These are phyloP conservation scores for Coniochaeta pulveracea DNA, from an alignment of 2,329 filamentous ascomycete species.

Conservation along the genomic window DNA sequence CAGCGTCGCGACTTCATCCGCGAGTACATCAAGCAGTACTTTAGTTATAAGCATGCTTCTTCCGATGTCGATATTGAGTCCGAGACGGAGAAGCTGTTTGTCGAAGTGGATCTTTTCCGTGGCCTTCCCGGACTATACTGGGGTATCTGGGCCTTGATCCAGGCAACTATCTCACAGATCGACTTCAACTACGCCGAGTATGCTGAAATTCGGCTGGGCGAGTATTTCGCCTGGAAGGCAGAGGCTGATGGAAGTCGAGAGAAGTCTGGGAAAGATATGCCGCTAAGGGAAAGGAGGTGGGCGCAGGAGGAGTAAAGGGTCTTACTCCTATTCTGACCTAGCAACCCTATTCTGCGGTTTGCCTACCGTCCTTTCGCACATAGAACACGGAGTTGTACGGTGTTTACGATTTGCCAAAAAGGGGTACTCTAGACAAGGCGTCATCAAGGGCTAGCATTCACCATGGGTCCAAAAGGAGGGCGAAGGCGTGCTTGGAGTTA, in stretches of 20 bases:
- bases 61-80: slow-evolving; percentile 8
- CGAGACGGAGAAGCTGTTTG: slow-evolving; percentile 58
- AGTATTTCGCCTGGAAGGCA: slow-evolving; percentile 88
- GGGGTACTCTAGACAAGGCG: background rate
- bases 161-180: slow-evolving; percentile 87
- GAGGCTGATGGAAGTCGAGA: slow-evolving; percentile 54
- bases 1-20: slow-evolving; percentile 71
- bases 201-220: slow-evolving; percentile 72
- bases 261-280: slow-evolving; percentile 43
- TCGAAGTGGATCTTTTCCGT: slow-evolving; percentile 77
- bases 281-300: slow-evolving; percentile 74
- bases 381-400: slow-evolving; percentile 1
- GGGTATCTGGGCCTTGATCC: slow-evolving; percentile 94
- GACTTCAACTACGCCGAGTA: slow-evolving; percentile 95
- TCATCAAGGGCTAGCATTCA: slow-evolving; percentile 4
- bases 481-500: slow-evolving; percentile 3
- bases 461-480: slow-evolving; percentile 3
- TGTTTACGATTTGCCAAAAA: background rate
- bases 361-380: too few species aligned
- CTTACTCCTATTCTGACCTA: background rate
- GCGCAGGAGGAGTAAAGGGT: slow-evolving; percentile 33
- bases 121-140: slow-evolving; percentile 83
- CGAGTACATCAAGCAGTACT: slow-evolving; percentile 73
- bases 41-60: slow-evolving; percentile 37
- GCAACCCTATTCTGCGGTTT: background rate